Evolutionary conservation across 768 basidiomycete genomes (phyloP), one percentile per base, ranked within the genome.

Genomic region (Symmetrospora coprosmae): DNA sequence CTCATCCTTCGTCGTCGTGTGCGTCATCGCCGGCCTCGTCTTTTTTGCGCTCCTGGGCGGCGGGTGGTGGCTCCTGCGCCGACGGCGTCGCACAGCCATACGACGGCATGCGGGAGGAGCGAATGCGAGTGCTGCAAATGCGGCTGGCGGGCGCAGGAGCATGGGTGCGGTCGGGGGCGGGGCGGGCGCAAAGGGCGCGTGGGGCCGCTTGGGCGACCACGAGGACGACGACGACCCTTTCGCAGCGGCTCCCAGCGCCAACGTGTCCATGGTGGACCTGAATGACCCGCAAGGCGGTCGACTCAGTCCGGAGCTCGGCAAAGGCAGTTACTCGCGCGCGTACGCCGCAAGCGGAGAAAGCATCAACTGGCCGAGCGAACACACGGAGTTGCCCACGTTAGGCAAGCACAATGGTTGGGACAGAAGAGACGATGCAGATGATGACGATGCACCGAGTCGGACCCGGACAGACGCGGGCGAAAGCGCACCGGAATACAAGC

Each of bases 21-120:
- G 25, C 28, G 40, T 58, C 31, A 58, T 58, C n/a, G 55, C 55
- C 3, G 55, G 55, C 40, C 40, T 58, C 28, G 30, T 58, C 55
- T 58, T 58, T 21, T 45, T 58, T 35, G 8, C 41, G 3, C 28
- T 58, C 30, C 8, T 58, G 2, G 34, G 49, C 9, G 41, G 40
- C 23, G 55, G 40, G 19, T 58, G 39, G 39, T 58, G 55, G 55
- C 31, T 7, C 43, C n/a, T 39, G 8, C 35, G 52, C 8, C 30
- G 40, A 25, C 4, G 51, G 8, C 51, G 37, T 2, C 34, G 8
- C 37, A 8, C n/a, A 3, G 3, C 25, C 33, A 25, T 40, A 8
- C n/a, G n/a, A n/a, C n/a, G n/a, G n/a, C n/a, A n/a, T n/a, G n/a
- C n/a, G n/a, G n/a, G n/a, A n/a, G n/a, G n/a, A n/a, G n/a, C n/a